phyloP scores from a whole-genome alignment of 768 basidiomycete genomes.

The Trametes punicea region DNA sequence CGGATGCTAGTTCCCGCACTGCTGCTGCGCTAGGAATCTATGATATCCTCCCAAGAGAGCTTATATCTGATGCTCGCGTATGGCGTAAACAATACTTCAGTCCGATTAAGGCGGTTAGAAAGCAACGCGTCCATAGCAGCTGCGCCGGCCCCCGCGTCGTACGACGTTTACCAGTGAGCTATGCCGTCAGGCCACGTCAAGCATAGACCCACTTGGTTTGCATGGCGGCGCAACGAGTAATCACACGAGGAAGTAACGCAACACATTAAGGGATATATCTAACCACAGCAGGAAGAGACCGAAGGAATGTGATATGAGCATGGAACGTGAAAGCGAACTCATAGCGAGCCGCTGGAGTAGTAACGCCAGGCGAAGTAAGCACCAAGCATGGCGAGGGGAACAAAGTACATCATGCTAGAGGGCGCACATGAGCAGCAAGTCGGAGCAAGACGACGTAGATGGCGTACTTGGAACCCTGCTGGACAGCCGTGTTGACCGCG shows the following conservation, averaged over 20 bases:
- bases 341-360: slow-evolving; percentile 51
- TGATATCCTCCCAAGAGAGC: too few species aligned
- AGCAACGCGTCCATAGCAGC: too few species aligned
- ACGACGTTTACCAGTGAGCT: not conserved
- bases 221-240: too few species aligned
- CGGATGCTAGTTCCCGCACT: too few species aligned
- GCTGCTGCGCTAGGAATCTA: too few species aligned
- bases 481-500: slow-evolving; percentile 43
- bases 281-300: slow-evolving; percentile 7
- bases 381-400: slow-evolving; percentile 74
- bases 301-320: slow-evolving; percentile 1
- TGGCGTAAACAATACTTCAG: too few species aligned
- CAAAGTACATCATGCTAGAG: slow-evolving; percentile 75
- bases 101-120: too few species aligned
- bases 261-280: slow-evolving; percentile 19
- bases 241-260: not conserved
- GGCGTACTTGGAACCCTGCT: slow-evolving; percentile 67
- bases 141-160: too few species aligned
- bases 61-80: too few species aligned
- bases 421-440: slow-evolving; percentile 5
- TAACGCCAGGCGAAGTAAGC: slow-evolving; percentile 88
- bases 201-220: too few species aligned
- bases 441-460: slow-evolving; percentile 12
- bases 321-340: slow-evolving; percentile 23
- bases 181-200: not conserved